Evolutionary conservation across 2,329 filamentous ascomycete genomes (phyloP).

Genomic region (Neofusicoccum kwambonambiense): DNA sequence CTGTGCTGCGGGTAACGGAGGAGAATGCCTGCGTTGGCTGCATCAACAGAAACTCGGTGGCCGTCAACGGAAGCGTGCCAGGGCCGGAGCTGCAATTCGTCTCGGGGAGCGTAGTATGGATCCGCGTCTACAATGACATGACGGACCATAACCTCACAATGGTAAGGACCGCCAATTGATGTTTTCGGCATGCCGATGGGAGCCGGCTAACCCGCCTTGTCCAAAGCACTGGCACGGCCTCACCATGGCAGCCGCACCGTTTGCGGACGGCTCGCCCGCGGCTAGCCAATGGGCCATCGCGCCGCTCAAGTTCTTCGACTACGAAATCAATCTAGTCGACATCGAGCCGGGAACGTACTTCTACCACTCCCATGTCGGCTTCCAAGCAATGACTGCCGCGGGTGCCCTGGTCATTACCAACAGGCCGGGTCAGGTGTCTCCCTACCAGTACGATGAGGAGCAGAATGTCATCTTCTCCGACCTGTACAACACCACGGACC

Average conservation of each 20-base stretch:
- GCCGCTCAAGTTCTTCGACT: constrained; percentile 63
- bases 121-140: constrained; percentile 61
- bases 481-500: constrained; percentile 56
- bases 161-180: constrained; percentile 30
- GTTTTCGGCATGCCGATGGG: background rate
- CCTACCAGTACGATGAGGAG: constrained; percentile 64
- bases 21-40: constrained; percentile 48
- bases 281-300: constrained; percentile 67
- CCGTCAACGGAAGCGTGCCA: constrained; percentile 55
- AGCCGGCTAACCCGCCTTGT: background rate
- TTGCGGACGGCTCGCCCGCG: constrained; percentile 62
- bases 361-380: constrained; percentile 66
- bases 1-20: constrained; percentile 47
- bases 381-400: constrained; percentile 59
- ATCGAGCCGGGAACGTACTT: constrained; percentile 64
- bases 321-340: constrained; percentile 56
- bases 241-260: constrained; percentile 58
- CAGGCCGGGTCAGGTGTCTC: constrained; percentile 33
- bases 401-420: constrained; percentile 62
- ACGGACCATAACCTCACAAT: constrained; percentile 56
- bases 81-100: constrained; percentile 50
- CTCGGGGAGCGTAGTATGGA: constrained; percentile 52
- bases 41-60: constrained; percentile 45
- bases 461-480: constrained; percentile 57
- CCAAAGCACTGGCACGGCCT: constrained; percentile 67